Evolutionary conservation across 1,139 yeast genomes (phyloP).

Genomic region (Zygosaccharomyces sapae): DNA sequence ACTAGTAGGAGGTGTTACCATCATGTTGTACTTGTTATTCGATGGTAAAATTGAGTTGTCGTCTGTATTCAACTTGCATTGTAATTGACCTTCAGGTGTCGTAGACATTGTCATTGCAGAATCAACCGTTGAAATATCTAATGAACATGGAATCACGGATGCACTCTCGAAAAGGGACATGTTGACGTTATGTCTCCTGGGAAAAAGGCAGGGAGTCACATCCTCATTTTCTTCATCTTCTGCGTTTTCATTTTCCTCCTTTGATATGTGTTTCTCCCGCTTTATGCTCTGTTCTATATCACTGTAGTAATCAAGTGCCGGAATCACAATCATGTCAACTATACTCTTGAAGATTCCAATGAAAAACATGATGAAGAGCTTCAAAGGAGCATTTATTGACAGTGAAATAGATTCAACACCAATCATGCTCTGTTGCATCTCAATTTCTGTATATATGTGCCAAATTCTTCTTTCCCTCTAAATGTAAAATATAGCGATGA

Average conservation of each 20-base stretch:
- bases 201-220: constrained; percentile 20
- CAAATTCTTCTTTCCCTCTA: neutral
- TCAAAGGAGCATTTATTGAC: constrained; percentile 6
- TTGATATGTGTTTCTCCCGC: constrained; percentile 2
- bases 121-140: constrained; percentile 21
- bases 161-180: constrained; percentile 17
- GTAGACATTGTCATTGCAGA: constrained; percentile 26
- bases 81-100: constrained; percentile 25
- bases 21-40: constrained; percentile 1
- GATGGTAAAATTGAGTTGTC: neutral
- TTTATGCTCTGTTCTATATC: neutral
- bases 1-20: constrained; percentile 1
- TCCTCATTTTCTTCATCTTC: neutral
- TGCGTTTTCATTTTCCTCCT: constrained; percentile 1
- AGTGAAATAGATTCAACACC: neutral
- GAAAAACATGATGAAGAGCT: constrained; percentile 10
- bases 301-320: constrained; percentile 3
- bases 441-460: neutral
- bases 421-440: neutral
- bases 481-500: neutral
- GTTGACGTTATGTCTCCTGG: constrained; percentile 25
- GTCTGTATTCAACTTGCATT: constrained; percentile 18
- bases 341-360: constrained; percentile 13
- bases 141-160: constrained; percentile 29
- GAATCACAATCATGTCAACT: constrained; percentile 13